phyloP scores from a whole-genome alignment of 805 yeast genomes.

The Helenozyma rhizophorensis region DNA sequence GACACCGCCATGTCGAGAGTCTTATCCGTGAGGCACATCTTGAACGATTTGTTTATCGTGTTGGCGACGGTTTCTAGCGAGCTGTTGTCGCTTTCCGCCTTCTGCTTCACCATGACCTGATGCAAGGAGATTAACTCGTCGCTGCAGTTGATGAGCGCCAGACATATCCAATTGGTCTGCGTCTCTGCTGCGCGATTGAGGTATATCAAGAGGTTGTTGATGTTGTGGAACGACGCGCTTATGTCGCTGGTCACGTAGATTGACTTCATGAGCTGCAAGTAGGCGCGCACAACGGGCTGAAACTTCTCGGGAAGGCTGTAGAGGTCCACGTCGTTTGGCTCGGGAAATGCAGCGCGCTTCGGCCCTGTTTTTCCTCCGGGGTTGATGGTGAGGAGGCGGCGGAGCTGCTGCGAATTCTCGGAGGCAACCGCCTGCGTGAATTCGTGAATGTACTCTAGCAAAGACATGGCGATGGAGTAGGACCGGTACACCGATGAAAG shows the following conservation, averaged over 20 bases:
- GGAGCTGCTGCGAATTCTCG: constrained; percentile 17
- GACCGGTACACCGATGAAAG: too few relatives aligned
- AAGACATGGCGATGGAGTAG: constrained; percentile 12
- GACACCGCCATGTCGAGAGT: constrained; percentile 45
- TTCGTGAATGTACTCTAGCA: constrained; percentile 20
- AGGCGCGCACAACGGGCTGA: constrained; percentile 22
- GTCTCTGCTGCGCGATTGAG: constrained; percentile 51
- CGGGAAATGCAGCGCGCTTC: constrained; percentile 26
- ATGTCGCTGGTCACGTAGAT: constrained; percentile 30
- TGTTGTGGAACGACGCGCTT: constrained; percentile 26
- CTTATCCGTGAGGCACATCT: constrained; percentile 74
- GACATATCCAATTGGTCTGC: constrained; percentile 50
- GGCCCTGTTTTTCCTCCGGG: constrained; percentile 31
- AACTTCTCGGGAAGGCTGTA: constrained; percentile 34
- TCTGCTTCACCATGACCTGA: constrained; percentile 28
- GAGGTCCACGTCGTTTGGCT: constrained; percentile 39
- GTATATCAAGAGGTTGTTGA: constrained; percentile 39
- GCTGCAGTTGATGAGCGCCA: constrained; percentile 36
- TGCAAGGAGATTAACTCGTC: constrained; percentile 39
- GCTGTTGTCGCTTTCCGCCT: constrained; percentile 16
- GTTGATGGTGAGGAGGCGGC: constrained; percentile 28
- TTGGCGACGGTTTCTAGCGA: constrained; percentile 52
- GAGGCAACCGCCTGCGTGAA: constrained; percentile 16
- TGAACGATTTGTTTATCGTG: constrained; percentile 68
- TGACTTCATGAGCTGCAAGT: constrained; percentile 33